phyloP scores from a whole-genome alignment of 495 filamentous ascomycete species.

The Lindgomyces ingoldianus region DNA sequence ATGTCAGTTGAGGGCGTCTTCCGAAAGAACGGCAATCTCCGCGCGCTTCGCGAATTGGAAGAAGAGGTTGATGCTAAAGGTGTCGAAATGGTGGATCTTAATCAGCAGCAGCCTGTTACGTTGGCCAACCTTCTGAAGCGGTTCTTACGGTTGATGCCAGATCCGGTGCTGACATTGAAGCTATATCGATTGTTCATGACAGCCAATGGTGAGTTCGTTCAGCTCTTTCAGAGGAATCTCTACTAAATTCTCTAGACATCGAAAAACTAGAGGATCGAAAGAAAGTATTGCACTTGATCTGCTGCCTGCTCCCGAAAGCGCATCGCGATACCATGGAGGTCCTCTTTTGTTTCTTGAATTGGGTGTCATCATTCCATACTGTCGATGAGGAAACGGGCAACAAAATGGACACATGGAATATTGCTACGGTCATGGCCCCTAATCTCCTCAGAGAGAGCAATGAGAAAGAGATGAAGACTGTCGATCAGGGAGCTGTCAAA shows the following conservation, averaged over 20 bases:
- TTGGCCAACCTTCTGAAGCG: slow-evolving; percentile 93
- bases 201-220: slow-evolving; percentile 81
- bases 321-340: slow-evolving; percentile 96
- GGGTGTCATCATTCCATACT: slow-evolving; percentile 95
- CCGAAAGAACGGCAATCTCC: slow-evolving; percentile 98
- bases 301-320: slow-evolving; percentile 88
- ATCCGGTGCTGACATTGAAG: slow-evolving; percentile 93
- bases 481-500: slow-evolving; percentile 65
- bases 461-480: slow-evolving; percentile 54
- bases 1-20: slow-evolving; percentile 99
- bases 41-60: slow-evolving; percentile 77
- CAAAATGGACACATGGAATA: slow-evolving; percentile 99
- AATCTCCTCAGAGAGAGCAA: slow-evolving; percentile 84
- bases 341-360: slow-evolving; percentile 93
- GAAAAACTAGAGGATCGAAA: slow-evolving; percentile 77
- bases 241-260: slow-evolving; percentile 60
- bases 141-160: slow-evolving; percentile 91
- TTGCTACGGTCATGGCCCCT: slow-evolving; percentile 96
- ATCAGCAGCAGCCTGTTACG: slow-evolving; percentile 83
- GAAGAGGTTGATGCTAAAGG: slow-evolving; percentile 81
- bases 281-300: slow-evolving; percentile 84
- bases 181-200: slow-evolving; percentile 88
- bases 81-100: slow-evolving; percentile 76
- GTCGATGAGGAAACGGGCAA: slow-evolving; percentile 91
- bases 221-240: no score